Conservation (phyloP, 305 asterid species). For the Fraxinus xanthoxyloides region DNA sequence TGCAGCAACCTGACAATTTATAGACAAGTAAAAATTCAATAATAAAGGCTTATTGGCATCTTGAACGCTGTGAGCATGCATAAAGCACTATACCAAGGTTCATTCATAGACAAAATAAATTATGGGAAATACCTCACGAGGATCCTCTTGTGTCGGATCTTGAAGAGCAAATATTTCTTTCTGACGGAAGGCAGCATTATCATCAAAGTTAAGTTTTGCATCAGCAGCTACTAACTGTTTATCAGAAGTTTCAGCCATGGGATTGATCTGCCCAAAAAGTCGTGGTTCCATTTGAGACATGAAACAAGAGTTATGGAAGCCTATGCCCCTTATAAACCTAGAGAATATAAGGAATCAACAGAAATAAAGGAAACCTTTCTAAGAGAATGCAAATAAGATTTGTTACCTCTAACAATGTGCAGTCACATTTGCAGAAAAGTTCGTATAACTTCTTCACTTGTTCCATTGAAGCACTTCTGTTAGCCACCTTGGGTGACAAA, state of each 20-base stretch:
- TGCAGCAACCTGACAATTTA: conserved; percentile 75
- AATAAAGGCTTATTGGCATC: conserved; percentile 10
- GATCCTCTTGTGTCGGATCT: conserved; percentile 96
- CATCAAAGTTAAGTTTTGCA: conserved; percentile 95
- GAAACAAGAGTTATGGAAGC: conserved; percentile 12
- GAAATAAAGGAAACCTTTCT: not conserved
- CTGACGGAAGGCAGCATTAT: conserved; percentile 92
- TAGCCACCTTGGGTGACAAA: conserved; percentile 78
- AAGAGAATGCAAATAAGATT: conserved; percentile 15
- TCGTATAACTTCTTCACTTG: conserved; percentile 95
- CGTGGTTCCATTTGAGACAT: conserved; percentile 10
- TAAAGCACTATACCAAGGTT: not conserved
- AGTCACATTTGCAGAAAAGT: conserved; percentile 88
- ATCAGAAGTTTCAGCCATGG: conserved; percentile 93
- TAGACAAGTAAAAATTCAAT: not conserved
- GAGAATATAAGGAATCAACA: conserved; percentile 5
- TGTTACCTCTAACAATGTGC: conserved; percentile 83
- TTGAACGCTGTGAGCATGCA: not conserved
- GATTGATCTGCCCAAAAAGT: conserved; percentile 65
- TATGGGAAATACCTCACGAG: conserved; percentile 71
- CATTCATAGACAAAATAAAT: not conserved
- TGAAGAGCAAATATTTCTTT: conserved; percentile 79
- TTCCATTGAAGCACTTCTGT: conserved; percentile 74
- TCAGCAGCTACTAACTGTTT: conserved; percentile 91
- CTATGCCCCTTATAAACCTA: conserved; percentile 15